These are phyloP conservation scores for Aspergillus oerlinghausenensis DNA, from an alignment of 2,329 filamentous ascomycete genomes.

Conservation along the genomic window DNA sequence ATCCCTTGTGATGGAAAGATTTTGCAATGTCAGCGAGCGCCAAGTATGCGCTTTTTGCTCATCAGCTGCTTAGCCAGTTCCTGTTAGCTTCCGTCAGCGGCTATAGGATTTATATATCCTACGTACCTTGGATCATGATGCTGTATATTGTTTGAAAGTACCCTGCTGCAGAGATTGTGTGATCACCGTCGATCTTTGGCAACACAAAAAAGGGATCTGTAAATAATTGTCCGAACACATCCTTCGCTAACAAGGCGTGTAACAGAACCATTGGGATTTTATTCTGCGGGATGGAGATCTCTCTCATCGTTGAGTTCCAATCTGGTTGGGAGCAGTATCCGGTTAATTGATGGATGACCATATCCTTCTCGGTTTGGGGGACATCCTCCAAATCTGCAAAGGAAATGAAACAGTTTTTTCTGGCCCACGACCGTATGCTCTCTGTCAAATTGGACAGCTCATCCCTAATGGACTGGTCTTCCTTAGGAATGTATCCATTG, in stretches of 20 bases:
- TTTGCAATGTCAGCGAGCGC: constrained; percentile 17
- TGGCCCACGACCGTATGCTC: too few relatives aligned
- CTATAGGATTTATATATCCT: too few relatives aligned
- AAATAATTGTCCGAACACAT: constrained; percentile 4
- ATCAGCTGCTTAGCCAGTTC: constrained; percentile 7
- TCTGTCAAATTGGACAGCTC: too few relatives aligned
- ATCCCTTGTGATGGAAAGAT: constrained; percentile 7
- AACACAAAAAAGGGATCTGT: constrained; percentile 7
- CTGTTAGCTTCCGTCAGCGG: neutral
- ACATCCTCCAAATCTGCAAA: too few relatives aligned
- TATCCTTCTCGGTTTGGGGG: too few relatives aligned
- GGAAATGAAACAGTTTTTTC: too few relatives aligned
- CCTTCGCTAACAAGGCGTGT: constrained; percentile 4
- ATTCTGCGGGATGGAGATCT: neutral
- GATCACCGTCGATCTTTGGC: too few relatives aligned
- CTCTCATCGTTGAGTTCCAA: constrained; percentile 1
- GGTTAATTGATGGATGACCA: too few relatives aligned
- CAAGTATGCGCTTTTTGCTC: constrained; percentile 14
- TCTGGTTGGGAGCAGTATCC: constrained; percentile 1
- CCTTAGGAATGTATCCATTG: too few relatives aligned
- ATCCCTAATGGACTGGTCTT: too few relatives aligned
- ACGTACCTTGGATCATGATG: constrained; percentile 6
- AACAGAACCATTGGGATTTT: constrained; percentile 1
- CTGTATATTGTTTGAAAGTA: neutral
- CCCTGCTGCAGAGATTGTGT: neutral